Percentiles rank a stretch among this genome's conserved stretches.
phyloP scores from a whole-genome alignment of 768 basidiomycete genomes.

The Podaxis carcinomalis region DNA sequence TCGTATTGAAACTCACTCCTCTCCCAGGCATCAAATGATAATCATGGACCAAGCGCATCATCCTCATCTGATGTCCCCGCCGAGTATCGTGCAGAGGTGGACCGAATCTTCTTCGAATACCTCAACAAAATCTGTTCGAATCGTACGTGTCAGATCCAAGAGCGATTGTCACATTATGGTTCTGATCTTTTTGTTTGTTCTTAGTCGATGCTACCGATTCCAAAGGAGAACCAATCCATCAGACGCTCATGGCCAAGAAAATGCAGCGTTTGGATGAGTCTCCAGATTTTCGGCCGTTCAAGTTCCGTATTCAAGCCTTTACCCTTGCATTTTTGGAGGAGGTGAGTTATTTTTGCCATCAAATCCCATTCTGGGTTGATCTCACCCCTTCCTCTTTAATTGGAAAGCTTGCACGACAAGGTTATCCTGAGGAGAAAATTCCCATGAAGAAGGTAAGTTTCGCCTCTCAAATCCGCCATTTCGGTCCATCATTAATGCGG shows the following conservation, averaged over 20 bases:
- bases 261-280: conserved; percentile 98
- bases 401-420: conserved; percentile 70
- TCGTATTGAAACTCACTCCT: background rate
- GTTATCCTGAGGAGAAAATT: conserved; percentile 91
- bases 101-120: conserved; percentile 88
- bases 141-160: conserved; percentile 44
- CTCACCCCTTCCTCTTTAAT: conserved; percentile 3
- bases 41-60: conserved; percentile 16
- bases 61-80: conserved; percentile 59
- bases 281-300: conserved; percentile 96
- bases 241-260: conserved; percentile 98
- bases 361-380: background rate
- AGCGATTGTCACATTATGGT: conserved; percentile 11
- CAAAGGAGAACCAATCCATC: conserved; percentile 96
- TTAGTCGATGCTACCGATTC: conserved; percentile 88
- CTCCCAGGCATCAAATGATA: conserved; percentile 25
- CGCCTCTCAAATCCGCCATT: background rate
- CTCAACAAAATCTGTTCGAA: conserved; percentile 87
- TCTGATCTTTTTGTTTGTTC: conserved; percentile 15
- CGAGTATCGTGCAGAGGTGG: conserved; percentile 79
- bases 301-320: conserved; percentile 98
- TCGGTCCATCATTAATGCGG: conserved; percentile 11
- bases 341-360: conserved; percentile 36
- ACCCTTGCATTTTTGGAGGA: conserved; percentile 94
- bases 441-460: conserved; percentile 87